These are phyloP conservation scores for Diplotaxis tenuifolia DNA, from an alignment of 345 rosid genomes.

Conservation along the genomic window DNA sequence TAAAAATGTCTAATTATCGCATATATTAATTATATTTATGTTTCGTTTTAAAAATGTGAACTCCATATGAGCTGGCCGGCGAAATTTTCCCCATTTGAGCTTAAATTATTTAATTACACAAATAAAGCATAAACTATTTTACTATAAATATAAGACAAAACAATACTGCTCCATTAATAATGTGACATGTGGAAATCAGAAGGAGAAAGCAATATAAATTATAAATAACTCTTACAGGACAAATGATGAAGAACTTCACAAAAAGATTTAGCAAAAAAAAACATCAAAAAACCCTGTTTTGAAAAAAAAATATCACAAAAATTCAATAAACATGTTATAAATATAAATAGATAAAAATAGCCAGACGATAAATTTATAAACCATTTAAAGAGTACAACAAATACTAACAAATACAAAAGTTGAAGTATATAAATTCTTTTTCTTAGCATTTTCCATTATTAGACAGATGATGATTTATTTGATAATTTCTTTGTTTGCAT, in stretches of 20 bases:
- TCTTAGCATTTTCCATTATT: background rate
- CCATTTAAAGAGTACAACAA: background rate
- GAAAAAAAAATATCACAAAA: no score
- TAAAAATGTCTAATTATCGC: background rate
- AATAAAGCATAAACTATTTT: background rate
- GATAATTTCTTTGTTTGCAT: background rate
- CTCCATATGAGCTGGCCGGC: slow-evolving; percentile 4
- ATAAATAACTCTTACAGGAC: background rate
- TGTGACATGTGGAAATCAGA: background rate
- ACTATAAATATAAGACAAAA: background rate
- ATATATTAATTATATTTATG: background rate
- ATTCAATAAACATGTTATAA: background rate
- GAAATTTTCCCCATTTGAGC: background rate
- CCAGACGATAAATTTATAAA: background rate
- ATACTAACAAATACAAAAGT: background rate
- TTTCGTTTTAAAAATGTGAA: background rate
- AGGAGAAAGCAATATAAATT: background rate
- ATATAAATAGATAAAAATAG: background rate
- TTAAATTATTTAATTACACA: slow-evolving; percentile 1
- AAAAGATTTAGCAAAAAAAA: no score
- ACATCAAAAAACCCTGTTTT: no score
- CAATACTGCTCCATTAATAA: no score
- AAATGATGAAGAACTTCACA: background rate
- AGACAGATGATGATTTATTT: background rate
- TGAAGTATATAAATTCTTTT: background rate